phyloP scores from a whole-genome alignment of 495 filamentous ascomycete genomes.

The Durotheca rogersii region DNA sequence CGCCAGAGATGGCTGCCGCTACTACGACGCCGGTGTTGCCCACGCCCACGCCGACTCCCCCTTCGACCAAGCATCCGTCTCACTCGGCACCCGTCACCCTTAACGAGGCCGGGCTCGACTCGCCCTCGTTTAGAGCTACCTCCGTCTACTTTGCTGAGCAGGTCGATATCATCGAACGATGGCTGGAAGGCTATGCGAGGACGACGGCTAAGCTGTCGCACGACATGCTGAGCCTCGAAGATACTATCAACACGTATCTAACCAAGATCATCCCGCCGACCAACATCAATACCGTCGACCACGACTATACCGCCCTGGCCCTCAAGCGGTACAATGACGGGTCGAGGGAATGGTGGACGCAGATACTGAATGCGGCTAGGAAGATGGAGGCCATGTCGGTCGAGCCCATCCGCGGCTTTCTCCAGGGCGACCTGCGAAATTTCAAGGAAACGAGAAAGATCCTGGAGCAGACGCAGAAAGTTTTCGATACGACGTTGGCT shows the following conservation, averaged over 20 bases:
- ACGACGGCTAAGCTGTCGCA: slow-evolving; percentile 73
- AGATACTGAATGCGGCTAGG: slow-evolving; percentile 67
- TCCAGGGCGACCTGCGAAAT: slow-evolving; percentile 64
- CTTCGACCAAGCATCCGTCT: slow-evolving; percentile 34
- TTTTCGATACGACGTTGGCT: slow-evolving; percentile 74
- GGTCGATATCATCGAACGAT: slow-evolving; percentile 86
- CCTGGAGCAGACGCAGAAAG: slow-evolving; percentile 78
- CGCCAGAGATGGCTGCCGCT: slow-evolving; percentile 22
- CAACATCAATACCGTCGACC: slow-evolving; percentile 69
- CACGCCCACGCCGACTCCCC: slow-evolving; percentile 10
- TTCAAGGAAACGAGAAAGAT: slow-evolving; percentile 70
- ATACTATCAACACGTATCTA: slow-evolving; percentile 70
- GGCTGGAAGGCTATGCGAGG: slow-evolving; percentile 85
- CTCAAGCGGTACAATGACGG: slow-evolving; percentile 82
- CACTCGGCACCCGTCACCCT: slow-evolving; percentile 73
- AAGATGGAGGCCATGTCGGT: slow-evolving; percentile 73
- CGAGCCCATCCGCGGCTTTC: slow-evolving; percentile 77
- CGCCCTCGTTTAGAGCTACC: slow-evolving; percentile 89
- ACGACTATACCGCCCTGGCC: slow-evolving; percentile 89
- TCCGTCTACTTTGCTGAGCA: slow-evolving; percentile 89
- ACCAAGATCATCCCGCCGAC: slow-evolving; percentile 67
- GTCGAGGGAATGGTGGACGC: slow-evolving; percentile 79
- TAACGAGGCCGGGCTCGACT: slow-evolving; percentile 94
- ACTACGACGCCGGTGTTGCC: slow-evolving; percentile 14
- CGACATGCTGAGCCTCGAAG: slow-evolving; percentile 70